phyloP scores from a whole-genome alignment of 805 yeast genomes.

The Starmerella riodocensis region DNA sequence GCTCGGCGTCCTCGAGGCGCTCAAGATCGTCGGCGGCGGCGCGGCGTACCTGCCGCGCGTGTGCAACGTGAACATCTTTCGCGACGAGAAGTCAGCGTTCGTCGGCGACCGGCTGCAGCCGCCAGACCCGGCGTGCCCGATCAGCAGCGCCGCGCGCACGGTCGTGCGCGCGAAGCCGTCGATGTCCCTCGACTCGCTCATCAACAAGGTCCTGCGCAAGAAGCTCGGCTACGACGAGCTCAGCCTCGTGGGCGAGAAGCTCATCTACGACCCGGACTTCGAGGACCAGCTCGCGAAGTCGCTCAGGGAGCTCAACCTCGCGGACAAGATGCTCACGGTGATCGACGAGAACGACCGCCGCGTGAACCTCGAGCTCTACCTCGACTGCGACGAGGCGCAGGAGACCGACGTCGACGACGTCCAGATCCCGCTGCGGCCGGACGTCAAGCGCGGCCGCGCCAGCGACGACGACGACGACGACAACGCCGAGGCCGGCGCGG shows the following conservation, averaged over 20 bases:
- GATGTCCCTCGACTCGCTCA: constrained; percentile 38
- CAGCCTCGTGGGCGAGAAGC: constrained; percentile 43
- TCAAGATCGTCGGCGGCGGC: constrained; percentile 35
- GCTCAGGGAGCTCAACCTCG: constrained; percentile 42
- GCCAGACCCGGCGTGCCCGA: constrained; percentile 62
- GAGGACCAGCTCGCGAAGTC: constrained; percentile 54
- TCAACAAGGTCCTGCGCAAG: constrained; percentile 34
- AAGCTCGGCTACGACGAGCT: constrained; percentile 46
- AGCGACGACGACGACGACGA: constrained; percentile 7
- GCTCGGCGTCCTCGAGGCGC: constrained; percentile 59
- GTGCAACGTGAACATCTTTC: constrained; percentile 41
- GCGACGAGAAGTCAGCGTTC: constrained; percentile 47
- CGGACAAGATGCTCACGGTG: constrained; percentile 54
- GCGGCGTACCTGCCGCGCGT: constrained; percentile 17
- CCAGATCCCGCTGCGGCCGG: constrained; percentile 18
- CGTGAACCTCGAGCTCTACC: constrained; percentile 32
- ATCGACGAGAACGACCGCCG: constrained; percentile 77
- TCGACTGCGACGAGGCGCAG: constrained; percentile 16
- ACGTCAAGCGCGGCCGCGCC: constrained; percentile 17
- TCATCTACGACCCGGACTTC: constrained; percentile 76
- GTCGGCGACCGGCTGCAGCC: constrained; percentile 46
- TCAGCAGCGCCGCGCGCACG: constrained; percentile 29
- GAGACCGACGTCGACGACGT: constrained; percentile 22
- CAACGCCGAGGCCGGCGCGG: too few relatives aligned
- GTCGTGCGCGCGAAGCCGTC: constrained; percentile 19